Base-by-base conservation (phyloP, 2,329 filamentous ascomycete genomes). In the Colletotrichum camelliae region DNA sequence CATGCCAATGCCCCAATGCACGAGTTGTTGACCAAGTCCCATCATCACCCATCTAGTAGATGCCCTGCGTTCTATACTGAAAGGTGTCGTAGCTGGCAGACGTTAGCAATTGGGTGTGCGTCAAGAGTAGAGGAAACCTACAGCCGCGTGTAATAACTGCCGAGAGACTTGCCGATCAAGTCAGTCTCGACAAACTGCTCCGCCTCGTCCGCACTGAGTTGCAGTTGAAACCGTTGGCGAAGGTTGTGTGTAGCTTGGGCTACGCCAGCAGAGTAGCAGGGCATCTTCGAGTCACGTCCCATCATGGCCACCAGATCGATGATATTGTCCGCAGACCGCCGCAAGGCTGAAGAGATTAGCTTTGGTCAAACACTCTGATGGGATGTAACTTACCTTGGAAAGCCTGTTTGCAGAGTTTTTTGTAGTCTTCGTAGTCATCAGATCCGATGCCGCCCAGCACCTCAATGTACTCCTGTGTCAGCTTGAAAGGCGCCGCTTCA, bases 131-230 rank as follows among this genome's bases (percentile, higher is more conserved):
- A 24, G 5, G 4, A 27, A n/a, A 84, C 94, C 88, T 87, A 96
- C 92, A 96, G 90, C 87, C 94, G 91, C 82, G 95, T 96, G 83
- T 96, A 96, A 86, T 97, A 97, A 84, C 94, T 96, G 77, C 95
- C 95, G 79, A 95, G 90, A 78, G 94, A 95, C 89, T 97, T 97
- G 77, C 88, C 92, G 79, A 97, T 91, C 81, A 97, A 85, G 82
- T 96, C 94, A 43, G 89, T 93, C 82, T 97, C 95, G 21, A 97
- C 94, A 86, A 94, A 96, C 58, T 90, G 90, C 84, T 96, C 93
- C 6, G 95, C 95, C 82, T 96, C 95, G 78, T 96, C 94, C 69
- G 93, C 93, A 80, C 94, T 96, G 78, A 96, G 89, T 83, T 97
- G 94, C 75, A 96, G 87, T 87, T 96, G 94, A 83, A 97, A 96